phyloP scores from a whole-genome alignment of 1,284 basidiomycete species.

The Ustanciosporium gigantosporum region DNA sequence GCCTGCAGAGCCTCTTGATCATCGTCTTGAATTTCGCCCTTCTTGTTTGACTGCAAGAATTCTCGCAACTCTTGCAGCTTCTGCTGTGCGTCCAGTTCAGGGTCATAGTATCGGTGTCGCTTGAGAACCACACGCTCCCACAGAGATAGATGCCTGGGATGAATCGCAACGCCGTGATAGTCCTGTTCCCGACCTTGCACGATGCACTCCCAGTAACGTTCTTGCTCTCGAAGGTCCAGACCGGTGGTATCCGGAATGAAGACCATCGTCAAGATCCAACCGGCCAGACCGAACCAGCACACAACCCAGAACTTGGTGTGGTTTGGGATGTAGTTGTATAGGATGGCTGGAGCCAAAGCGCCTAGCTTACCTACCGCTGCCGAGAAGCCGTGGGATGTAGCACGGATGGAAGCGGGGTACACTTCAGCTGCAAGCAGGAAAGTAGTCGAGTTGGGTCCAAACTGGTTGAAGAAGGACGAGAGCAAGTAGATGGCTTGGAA shows the following conservation, averaged over 20 bases:
- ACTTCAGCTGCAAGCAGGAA: slow-evolving; percentile 62
- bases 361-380: slow-evolving; percentile 62
- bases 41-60: slow-evolving; percentile 58
- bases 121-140: slow-evolving; percentile 65
- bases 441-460: slow-evolving; percentile 64
- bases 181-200: slow-evolving; percentile 63
- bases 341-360: slow-evolving; percentile 60
- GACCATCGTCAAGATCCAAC: slow-evolving; percentile 63
- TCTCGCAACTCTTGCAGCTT: slow-evolving; percentile 65
- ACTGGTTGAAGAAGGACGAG: slow-evolving; percentile 66
- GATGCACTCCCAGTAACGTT: slow-evolving; percentile 67
- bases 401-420: slow-evolving; percentile 61
- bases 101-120: slow-evolving; percentile 65
- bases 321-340: slow-evolving; percentile 62
- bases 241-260: slow-evolving; percentile 67
- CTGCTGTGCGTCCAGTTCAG: slow-evolving; percentile 64
- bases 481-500: slow-evolving; percentile 67
- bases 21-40: slow-evolving; percentile 21
- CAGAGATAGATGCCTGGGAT: slow-evolving; percentile 65
- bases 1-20: slow-evolving; percentile 37
- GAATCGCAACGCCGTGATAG: slow-evolving; percentile 67
- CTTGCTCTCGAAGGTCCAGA: slow-evolving; percentile 66
- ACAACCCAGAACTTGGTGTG: slow-evolving; percentile 66
- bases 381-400: slow-evolving; percentile 61
- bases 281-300: slow-evolving; percentile 66